Conservation (phyloP, 257 asterid species). For the Capsicum rhomboideum region DNA sequence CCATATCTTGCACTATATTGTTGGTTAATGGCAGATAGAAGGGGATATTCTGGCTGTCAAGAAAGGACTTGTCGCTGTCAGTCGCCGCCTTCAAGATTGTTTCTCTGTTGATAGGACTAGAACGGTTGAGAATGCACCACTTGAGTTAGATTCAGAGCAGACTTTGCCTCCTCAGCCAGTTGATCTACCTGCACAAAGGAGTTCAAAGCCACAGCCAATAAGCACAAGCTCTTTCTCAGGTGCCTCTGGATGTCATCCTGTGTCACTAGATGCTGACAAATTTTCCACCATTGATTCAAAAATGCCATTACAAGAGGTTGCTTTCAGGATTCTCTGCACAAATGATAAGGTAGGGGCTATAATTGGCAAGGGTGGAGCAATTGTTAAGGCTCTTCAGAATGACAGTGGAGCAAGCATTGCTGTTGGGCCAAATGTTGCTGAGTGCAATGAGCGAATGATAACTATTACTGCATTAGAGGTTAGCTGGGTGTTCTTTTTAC, state of each 20-base stretch:
- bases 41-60: slow-evolving; percentile 49
- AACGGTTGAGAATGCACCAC: slow-evolving; percentile 15
- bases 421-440: slow-evolving; percentile 41
- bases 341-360: slow-evolving; percentile 50
- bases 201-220: slow-evolving; percentile 25
- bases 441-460: slow-evolving; percentile 55
- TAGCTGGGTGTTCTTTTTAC: background rate
- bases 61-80: slow-evolving; percentile 60
- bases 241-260: slow-evolving; percentile 12
- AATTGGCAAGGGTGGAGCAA: slow-evolving; percentile 77
- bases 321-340: slow-evolving; percentile 55
- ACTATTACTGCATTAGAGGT: slow-evolving; percentile 61
- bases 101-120: slow-evolving; percentile 28
- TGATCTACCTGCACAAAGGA: slow-evolving; percentile 29
- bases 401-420: slow-evolving; percentile 51
- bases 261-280: slow-evolving; percentile 22
- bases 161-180: slow-evolving; percentile 15
- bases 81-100: slow-evolving; percentile 59
- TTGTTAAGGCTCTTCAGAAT: slow-evolving; percentile 34
- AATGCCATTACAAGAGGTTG: slow-evolving; percentile 33
- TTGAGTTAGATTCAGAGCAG: slow-evolving; percentile 16
- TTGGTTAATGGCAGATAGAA: slow-evolving; percentile 39
- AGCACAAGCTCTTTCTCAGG: slow-evolving; percentile 26
- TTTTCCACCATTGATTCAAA: slow-evolving; percentile 17
- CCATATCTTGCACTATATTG: background rate